These are phyloP conservation scores for Fragilariopsis cylindrus DNA, from an alignment of 108 stramenopile species.

Conservation along the genomic window DNA sequence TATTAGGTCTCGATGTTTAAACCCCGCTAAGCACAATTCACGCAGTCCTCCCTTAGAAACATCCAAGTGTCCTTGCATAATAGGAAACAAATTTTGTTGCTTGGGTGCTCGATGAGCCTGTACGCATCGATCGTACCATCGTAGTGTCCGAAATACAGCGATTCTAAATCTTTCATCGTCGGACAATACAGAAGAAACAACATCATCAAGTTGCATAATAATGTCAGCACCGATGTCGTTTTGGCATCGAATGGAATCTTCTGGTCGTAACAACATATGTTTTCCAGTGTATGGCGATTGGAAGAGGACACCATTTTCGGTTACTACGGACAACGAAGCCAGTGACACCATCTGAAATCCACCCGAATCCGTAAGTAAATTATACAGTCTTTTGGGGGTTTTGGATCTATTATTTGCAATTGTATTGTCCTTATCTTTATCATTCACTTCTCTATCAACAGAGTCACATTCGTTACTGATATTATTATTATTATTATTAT, in stretches of 20 bases:
- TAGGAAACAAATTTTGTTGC: constrained; percentile 88
- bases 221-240: constrained; percentile 96
- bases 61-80: constrained; percentile 98
- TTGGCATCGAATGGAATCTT: constrained; percentile 93
- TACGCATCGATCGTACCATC: constrained; percentile 97
- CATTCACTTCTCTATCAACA: neutral
- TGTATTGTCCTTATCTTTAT: neutral
- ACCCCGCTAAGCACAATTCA: constrained; percentile 90
- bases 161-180: constrained; percentile 80
- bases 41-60: constrained; percentile 85
- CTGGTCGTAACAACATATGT: constrained; percentile 89
- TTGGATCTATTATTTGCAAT: constrained; percentile 4
- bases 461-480: neutral
- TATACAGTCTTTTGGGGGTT: constrained; percentile 18
- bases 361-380: constrained; percentile 93
- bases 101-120: constrained; percentile 69
- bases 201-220: constrained; percentile 98
- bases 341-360: constrained; percentile 99
- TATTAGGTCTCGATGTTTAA: constrained; percentile 67
- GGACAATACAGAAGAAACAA: constrained; percentile 73
- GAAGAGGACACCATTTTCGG: constrained; percentile 96
- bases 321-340: constrained; percentile 88
- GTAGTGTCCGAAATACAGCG: constrained; percentile 88
- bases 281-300: constrained; percentile 68
- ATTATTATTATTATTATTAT: neutral